phyloP scores from a whole-genome alignment of 495 filamentous ascomycete species.

The Tuber borchii region DNA sequence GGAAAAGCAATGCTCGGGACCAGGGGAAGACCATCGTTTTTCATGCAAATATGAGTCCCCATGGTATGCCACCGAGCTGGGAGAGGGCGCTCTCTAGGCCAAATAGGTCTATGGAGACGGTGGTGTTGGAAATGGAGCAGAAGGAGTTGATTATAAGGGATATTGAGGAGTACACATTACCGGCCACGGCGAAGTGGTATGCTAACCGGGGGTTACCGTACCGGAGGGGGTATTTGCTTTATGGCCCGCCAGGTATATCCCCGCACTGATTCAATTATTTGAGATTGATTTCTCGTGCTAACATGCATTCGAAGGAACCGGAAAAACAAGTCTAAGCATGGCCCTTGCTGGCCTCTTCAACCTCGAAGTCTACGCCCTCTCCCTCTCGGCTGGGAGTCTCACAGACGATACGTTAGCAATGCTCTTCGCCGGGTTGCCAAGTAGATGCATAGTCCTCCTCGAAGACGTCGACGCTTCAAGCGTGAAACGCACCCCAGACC shows the following conservation, averaged over 20 bases:
- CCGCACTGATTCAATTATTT: neutral
- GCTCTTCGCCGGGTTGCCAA: conserved; percentile 64
- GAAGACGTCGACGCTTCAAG: conserved; percentile 68
- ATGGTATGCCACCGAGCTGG: conserved; percentile 24
- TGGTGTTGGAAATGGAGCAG: conserved; percentile 66
- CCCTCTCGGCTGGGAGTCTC: conserved; percentile 54
- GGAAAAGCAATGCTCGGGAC: conserved; percentile 15
- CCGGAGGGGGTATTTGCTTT: conserved; percentile 80
- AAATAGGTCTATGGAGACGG: conserved; percentile 70
- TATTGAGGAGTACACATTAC: conserved; percentile 81
- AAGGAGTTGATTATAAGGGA: conserved; percentile 67
- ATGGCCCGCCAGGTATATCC: conserved; percentile 50
- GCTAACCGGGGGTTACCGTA: conserved; percentile 82
- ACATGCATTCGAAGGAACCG: conserved; percentile 36
- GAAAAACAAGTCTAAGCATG: conserved; percentile 55
- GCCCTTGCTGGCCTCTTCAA: conserved; percentile 66
- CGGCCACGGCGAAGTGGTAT: conserved; percentile 68
- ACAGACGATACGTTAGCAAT: conserved; percentile 63
- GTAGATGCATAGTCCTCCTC: conserved; percentile 61
- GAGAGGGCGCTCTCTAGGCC: conserved; percentile 45
- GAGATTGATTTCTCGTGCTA: conserved; percentile 3
- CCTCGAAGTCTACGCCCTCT: conserved; percentile 62
- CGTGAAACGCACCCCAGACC: conserved; percentile 51
- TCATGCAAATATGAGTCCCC: conserved; percentile 9
- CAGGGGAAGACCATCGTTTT: conserved; percentile 31